Base-by-base conservation (phyloP, 768 basidiomycete genomes). In the Gloeophyllum trabeum region DNA sequence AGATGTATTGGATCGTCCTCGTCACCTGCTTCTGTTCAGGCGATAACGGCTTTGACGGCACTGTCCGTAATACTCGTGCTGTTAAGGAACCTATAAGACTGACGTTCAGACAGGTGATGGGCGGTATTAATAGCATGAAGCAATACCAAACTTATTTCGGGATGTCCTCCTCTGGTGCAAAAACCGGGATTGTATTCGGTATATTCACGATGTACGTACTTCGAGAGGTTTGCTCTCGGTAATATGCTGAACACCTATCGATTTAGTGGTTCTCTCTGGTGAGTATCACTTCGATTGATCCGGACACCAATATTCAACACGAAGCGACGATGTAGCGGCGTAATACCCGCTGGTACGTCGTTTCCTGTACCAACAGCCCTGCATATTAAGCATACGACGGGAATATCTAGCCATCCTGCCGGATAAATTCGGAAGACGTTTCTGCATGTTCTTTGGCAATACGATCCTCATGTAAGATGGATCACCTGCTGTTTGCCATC, bases 91-190 rank as follows among this genome's bases (percentile, higher is more conserved):
- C 10, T 21, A 3, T n/a, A n/a, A n/a, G n/a, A n/a, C n/a, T n/a
- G n/a, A n/a, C n/a, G n/a, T n/a, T n/a, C n/a, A n/a, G n/a, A n/a
- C 37, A 68, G 67, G 69, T 73, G 43, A 73, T 74, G 72, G 63
- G 67, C 20, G 67, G 69, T 37, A 67, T 73, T 52, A 73, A 75
- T 48, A 63, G 63, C 40, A 74, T 74, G 71, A 43, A 49, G 26
- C 58, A 58, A 40, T 58, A 49, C 45, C 71, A 73, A 46, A 34
- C 48, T 0, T 74, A 70, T 47, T 75, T 75, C 48, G 64, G 63
- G 18, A 45, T 73, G 60, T 54, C 46, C 3, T 58, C 61, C 23
- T 63, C 67, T 37, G 65, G 66, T 14, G 56, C 60, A n/a, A 63
- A 61, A 46, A 72, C 71, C 5, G 64, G 67, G 64, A 63, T 10